These are phyloP conservation scores for Alternaria consortialis DNA, from an alignment of 2,329 filamentous ascomycete species.

Conservation along the genomic window DNA sequence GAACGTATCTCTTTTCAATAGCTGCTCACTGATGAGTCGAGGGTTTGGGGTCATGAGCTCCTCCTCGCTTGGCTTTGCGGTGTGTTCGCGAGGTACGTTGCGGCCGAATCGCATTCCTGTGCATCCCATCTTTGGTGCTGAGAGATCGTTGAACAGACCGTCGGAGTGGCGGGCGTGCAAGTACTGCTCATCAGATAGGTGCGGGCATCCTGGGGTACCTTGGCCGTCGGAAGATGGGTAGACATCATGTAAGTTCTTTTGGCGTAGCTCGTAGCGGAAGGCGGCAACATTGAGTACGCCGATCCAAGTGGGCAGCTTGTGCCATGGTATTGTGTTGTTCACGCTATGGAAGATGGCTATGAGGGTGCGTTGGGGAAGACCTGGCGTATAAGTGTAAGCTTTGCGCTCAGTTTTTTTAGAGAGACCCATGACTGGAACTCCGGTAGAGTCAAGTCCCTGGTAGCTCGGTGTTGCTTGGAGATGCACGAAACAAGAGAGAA, in stretches of 20 bases:
- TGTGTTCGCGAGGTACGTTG: conserved; percentile 54
- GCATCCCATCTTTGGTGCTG: conserved; percentile 57
- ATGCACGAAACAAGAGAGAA: not conserved
- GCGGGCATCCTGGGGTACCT: conserved; percentile 43
- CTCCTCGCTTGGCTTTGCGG: conserved; percentile 51
- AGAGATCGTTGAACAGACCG: conserved; percentile 56
- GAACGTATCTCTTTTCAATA: conserved; percentile 56
- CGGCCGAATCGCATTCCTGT: conserved; percentile 57
- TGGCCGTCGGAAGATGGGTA: conserved; percentile 53
- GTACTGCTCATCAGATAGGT: conserved; percentile 45
- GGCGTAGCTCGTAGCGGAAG: conserved; percentile 55
- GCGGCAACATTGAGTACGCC: conserved; percentile 55
- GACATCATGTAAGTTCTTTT: conserved; percentile 56
- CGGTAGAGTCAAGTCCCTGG: not conserved
- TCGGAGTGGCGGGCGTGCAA: conserved; percentile 54
- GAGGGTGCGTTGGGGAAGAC: conserved; percentile 26
- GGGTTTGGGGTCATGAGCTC: conserved; percentile 58
- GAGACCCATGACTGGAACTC: not conserved
- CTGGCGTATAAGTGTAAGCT: conserved; percentile 18
- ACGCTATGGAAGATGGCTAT: conserved; percentile 50
- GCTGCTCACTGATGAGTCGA: conserved; percentile 53
- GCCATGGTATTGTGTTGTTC: conserved; percentile 55
- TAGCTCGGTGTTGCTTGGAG: not conserved
- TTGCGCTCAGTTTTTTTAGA: not conserved
- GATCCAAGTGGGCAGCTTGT: conserved; percentile 54